Base-by-base conservation (phyloP, 805 yeast species). In the Candida nitratophila region DNA sequence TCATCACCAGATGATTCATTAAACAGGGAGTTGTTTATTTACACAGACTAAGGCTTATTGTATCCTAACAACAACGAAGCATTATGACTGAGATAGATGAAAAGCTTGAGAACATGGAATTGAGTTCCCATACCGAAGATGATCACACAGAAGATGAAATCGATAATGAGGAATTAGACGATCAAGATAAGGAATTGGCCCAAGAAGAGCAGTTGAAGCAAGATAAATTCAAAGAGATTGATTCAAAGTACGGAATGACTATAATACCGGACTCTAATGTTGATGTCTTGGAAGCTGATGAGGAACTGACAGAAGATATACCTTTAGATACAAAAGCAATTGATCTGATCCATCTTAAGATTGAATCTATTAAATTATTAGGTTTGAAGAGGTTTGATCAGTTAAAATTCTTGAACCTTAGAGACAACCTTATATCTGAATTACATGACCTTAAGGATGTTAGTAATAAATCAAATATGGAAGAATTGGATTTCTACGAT, bases 401-500 rank as follows among this genome's bases (percentile, higher is more conserved):
- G 26, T 65, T 89, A 47, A 80, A 76, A 51, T 59, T 70, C 4
- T 66, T 91, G 19, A 83, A 89, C 48, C 69, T 93, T 47, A 76
- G 99, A 58, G 96, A 89, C 56, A 93, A 93, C 61, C 67, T 88
- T 50, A 69, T 93, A 34, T 81, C 84, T 26, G 75, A 83, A n/a
- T 71, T 90, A 33, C 74, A 79, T 37, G 89, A 80, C 10, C 66
- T 91, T 17, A 89, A 89, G 46, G 67, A 66, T 12, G 56, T 84
- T 10, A 47, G 42, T 3, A 77, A 78, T 16, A 69, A 65, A 34
- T 77, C 72, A 2, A 69, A 71, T 0, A 54, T 93, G 52, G 85
- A 77, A 50, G 93, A 88, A 47, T 66, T 93, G 46, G 99, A 93
- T 62, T 70, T 90, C 29, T 93, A 93, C 60, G 99, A 93, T 64